phyloP scores from a whole-genome alignment of 140 eudicot species.

The Erigeron philadelphicus region DNA sequence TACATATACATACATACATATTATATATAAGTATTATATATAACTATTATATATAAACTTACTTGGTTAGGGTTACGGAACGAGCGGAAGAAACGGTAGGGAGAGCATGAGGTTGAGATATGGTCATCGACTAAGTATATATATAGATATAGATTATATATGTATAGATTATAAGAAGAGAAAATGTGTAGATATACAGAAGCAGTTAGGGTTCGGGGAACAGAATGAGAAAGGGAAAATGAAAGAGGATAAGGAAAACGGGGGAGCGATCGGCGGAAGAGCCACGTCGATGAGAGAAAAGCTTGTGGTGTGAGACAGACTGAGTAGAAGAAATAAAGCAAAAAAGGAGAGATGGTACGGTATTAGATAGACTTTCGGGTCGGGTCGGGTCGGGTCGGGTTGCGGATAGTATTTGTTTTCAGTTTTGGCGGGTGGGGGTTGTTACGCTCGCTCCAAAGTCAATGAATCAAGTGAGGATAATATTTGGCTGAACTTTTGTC shows the following conservation, averaged over 20 bases:
- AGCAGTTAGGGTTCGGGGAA: not conserved
- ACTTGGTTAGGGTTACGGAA: conserved; percentile 27
- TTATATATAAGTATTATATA: no score
- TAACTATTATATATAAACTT: not conserved
- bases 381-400: conserved; percentile 4
- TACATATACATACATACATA: no score
- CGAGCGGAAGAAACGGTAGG: conserved; percentile 30
- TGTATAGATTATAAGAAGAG: not conserved
- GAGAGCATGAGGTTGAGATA: conserved; percentile 42
- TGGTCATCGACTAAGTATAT: conserved; percentile 30
- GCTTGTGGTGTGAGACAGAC: conserved; percentile 35
- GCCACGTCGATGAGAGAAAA: conserved; percentile 38
- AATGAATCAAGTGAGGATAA: no score
- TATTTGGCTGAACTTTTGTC: not conserved
- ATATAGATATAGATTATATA: not conserved
- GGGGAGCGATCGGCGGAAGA: conserved; percentile 23
- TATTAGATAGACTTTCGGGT: not conserved
- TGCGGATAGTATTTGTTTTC: not conserved
- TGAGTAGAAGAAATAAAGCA: conserved; percentile 15
- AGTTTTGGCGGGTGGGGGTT: not conserved
- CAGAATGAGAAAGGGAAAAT: not conserved
- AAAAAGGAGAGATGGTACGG: not conserved
- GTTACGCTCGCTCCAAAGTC: no score
- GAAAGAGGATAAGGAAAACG: conserved; percentile 13
- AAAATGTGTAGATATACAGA: conserved; percentile 12